Evolutionary conservation across 805 yeast species (phyloP), one percentile per base, ranked within the genome.

Genomic region (Candida bentonensis): DNA sequence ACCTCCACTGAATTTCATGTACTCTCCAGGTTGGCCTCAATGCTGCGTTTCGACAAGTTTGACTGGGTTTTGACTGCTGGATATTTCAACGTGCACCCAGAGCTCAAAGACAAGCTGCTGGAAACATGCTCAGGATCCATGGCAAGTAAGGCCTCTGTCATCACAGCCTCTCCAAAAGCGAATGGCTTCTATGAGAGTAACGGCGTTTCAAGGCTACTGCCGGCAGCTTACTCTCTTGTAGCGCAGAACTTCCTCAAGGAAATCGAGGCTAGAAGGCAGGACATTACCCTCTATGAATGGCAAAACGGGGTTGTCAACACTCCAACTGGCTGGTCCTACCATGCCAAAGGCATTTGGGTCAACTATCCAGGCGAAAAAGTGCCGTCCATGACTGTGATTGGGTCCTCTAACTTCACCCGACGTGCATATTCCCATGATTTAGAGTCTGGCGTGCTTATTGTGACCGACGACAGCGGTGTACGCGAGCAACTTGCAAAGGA

Each of bases 291-390:
- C 28, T 69, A 69, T 45, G 97, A 89, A 61, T 92, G 98, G 98
- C 72, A 74, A 55, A 76, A 74, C 42, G 98, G 98, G 1, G 66
- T 77, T 2, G 95, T 86, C 2, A 85, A 86, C 56, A 73, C 82
- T 4, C 73, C 78, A 0, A 72, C 68, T 23, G 98, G 98, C 1
- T 89, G 98, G 97, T 84, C 96, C 0, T 92, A 92, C 60, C 98
- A 92, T 58, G 97, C 98, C 13, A 92, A 92, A 58, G 98, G 98
- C 1, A 65, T 89, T 3, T 92, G 97, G 97, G 63, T 84, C 0
- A 68, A 74, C 5, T 66, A 68, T 11, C 82, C 86, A 0, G 68
- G 63, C 2, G 81, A 76, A 40, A 49, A 53, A 0, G 55, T 58
- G 11, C 96, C 96, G 1, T 70, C 80, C 17, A 63, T 85, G 11